Percentiles rank a stretch among this genome's conserved stretches.
Evolutionary conservation across 2,329 filamentous ascomycete species (phyloP).

Genomic region (Xylaria polymorpha): DNA sequence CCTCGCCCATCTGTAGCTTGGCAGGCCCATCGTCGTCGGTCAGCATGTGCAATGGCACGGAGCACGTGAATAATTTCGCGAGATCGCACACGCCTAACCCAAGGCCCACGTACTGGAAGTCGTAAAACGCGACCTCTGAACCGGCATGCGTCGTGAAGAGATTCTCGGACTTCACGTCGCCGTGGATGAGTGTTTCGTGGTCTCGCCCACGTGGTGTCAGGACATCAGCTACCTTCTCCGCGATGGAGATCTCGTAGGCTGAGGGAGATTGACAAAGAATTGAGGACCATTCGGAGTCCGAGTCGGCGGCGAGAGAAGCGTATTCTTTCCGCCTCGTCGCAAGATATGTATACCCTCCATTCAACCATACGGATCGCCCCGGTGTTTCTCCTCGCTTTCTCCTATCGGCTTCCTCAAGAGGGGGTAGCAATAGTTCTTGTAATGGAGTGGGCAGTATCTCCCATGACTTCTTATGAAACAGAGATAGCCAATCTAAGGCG

Average conservation of each 20-base stretch:
- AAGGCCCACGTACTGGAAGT: conserved; percentile 75
- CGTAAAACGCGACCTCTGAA: conserved; percentile 70
- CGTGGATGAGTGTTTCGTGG: conserved; percentile 71
- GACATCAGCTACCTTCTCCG: conserved; percentile 65
- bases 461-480: conserved; percentile 70
- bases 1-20: conserved; percentile 40
- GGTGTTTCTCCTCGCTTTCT: conserved; percentile 36
- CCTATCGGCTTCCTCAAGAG: conserved; percentile 61
- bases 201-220: conserved; percentile 57
- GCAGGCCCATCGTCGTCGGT: conserved; percentile 39
- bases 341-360: conserved; percentile 77
- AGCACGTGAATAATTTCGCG: conserved; percentile 75
- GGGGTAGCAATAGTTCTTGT: conserved; percentile 61
- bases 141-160: conserved; percentile 66
- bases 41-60: conserved; percentile 67
- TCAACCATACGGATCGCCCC: conserved; percentile 64
- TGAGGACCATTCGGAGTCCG: conserved; percentile 65
- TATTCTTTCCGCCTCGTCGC: conserved; percentile 71
- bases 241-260: conserved; percentile 53
- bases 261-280: conserved; percentile 57
- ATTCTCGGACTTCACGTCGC: conserved; percentile 77
- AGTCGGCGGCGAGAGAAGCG: conserved; percentile 57
- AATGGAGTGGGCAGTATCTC: conserved; percentile 47
- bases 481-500: conserved; percentile 71
- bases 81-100: conserved; percentile 74